Evolutionary conservation across 306 rosid genomes (phyloP).

Genomic region (Pyrus communis): DNA sequence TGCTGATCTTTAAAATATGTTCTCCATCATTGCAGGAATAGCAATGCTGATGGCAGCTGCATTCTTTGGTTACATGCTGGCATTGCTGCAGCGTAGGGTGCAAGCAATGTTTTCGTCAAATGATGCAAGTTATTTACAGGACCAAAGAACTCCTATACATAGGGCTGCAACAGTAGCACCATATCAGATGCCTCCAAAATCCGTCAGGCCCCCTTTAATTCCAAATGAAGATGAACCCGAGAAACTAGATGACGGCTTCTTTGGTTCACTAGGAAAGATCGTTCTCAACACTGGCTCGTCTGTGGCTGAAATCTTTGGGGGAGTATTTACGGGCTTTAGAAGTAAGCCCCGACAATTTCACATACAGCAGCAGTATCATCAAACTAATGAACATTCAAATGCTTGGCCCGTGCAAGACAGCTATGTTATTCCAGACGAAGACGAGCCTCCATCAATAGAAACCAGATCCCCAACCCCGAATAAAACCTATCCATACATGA

Average conservation of each 20-base stretch:
- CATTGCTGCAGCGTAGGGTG: conserved; percentile 65
- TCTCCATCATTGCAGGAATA: conserved; percentile 46
- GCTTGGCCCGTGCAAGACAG: conserved; percentile 93
- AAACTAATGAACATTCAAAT: conserved; percentile 37
- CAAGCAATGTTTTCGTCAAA: conserved; percentile 66
- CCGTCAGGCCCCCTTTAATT: conserved; percentile 75
- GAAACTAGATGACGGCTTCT: conserved; percentile 71
- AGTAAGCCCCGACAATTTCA: conserved; percentile 59
- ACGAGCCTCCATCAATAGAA: conserved; percentile 80
- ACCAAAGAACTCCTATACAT: conserved; percentile 35
- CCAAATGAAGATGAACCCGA: conserved; percentile 72
- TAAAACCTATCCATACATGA: conserved; percentile 47
- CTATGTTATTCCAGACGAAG: conserved; percentile 76
- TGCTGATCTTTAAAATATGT: conserved; percentile 5
- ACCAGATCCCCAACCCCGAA: conserved; percentile 47
- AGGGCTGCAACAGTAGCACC: conserved; percentile 43
- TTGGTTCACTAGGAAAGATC: conserved; percentile 80
- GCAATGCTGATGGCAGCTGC: conserved; percentile 61
- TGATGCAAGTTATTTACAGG: conserved; percentile 54
- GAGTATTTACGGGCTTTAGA: conserved; percentile 53
- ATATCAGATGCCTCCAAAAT: conserved; percentile 56
- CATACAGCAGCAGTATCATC: conserved; percentile 59
- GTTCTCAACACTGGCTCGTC: conserved; percentile 63
- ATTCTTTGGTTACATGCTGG: conserved; percentile 85
- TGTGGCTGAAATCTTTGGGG: conserved; percentile 51